Evolutionary conservation across 1,284 basidiomycete genomes (phyloP), one percentile per base, ranked within the genome.

Genomic region (Taiwanofungus camphoratus): DNA sequence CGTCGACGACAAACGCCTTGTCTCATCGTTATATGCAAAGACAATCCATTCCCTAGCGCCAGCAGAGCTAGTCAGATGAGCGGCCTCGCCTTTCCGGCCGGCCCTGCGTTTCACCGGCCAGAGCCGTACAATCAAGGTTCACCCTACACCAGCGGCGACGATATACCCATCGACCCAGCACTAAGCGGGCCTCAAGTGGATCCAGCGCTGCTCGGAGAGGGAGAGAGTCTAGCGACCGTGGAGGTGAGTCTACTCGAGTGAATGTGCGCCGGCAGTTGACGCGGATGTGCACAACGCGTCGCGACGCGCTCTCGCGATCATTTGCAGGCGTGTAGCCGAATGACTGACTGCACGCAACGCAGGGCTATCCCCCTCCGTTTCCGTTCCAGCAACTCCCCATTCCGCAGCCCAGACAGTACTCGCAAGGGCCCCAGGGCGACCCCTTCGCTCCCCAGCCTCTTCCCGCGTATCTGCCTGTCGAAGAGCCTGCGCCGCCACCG

Each of bases 341-440:
- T 34, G 37, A 50, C 50, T 59, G 43, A 61, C 50, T 23, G 22
- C 24, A 36, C 44, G 46, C 29, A 39, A 36, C 38, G 34, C 44
- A 56, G 57, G 40, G 49, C 41, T 41, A 48, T 22, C 45, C 50
- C 16, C 46, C 46, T 15, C 49, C 49, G 23, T 39, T 47, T 19
- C 44, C 45, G 33, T 46, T 48, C 41, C 50, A 48, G 29, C 39
- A 51, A 32, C 44, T 45, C 19, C 45, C 46, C 33, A 42, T 39
- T 39, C 50, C 50, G 20, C 58, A 48, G 41, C 47, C 50, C 36
- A 50, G 56, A 16, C 60, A 77, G 44, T 86, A 84, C 56, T 73
- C 78, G 27, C 77, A 82, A 60, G 82, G 76, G 16, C 86, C 86
- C 13, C 82, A 85, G 56, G 85, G 86, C 47, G 86, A 88, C 65